phyloP scores from a whole-genome alignment of 2,329 filamentous ascomycete genomes.

The Metarhizium guizhouense region DNA sequence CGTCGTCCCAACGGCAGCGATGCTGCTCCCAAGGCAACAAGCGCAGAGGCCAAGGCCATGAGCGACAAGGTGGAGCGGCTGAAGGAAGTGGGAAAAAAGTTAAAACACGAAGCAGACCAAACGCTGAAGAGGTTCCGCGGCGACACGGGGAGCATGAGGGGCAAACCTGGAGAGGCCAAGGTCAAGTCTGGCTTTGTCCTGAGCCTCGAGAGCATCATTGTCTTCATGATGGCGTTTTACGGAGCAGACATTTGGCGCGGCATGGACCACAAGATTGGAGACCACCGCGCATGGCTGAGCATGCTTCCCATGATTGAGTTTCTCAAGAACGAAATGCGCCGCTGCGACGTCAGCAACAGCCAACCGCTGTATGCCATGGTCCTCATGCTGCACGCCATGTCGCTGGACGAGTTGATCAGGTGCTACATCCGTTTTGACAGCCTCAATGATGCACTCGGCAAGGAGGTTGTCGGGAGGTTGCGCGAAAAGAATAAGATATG shows the following conservation, averaged over 20 bases:
- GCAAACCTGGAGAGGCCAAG: constrained; percentile 22
- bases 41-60: constrained; percentile 16
- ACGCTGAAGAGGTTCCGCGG: constrained; percentile 23
- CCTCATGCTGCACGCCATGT: constrained; percentile 33
- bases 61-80: constrained; percentile 29
- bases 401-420: constrained; percentile 36
- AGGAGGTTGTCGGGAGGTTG: constrained; percentile 6
- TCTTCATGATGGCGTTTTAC: constrained; percentile 46
- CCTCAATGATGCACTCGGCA: constrained; percentile 5
- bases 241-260: constrained; percentile 35
- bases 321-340: constrained; percentile 30
- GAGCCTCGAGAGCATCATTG: constrained; percentile 40
- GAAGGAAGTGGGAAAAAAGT: constrained; percentile 33
- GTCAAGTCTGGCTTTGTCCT: constrained; percentile 33
- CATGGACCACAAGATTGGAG: constrained; percentile 33
- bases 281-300: constrained; percentile 32
- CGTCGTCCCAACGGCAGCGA: constrained; percentile 25
- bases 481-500: constrained; percentile 18
- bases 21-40: constrained; percentile 13
- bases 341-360: constrained; percentile 22
- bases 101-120: constrained; percentile 46
- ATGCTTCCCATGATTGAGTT: constrained; percentile 35
- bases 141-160: constrained; percentile 13
- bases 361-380: constrained; percentile 33
- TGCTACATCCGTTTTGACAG: constrained; percentile 20